These are phyloP conservation scores for Flagelloscypha sp. DNA, from an alignment of 768 basidiomycete species.

Conservation along the genomic window DNA sequence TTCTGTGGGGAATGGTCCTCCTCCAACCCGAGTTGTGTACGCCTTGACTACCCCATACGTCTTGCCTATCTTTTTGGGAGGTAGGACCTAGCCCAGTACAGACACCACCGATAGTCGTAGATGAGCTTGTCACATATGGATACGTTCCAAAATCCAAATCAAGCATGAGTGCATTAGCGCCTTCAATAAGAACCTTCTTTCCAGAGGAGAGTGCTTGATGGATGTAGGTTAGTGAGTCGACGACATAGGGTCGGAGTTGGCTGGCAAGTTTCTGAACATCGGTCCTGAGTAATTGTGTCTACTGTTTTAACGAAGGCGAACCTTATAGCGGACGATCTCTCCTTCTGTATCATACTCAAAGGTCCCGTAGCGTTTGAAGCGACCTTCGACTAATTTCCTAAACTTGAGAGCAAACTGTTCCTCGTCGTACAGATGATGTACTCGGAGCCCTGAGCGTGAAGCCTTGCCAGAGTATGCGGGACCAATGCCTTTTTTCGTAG, in stretches of 20 bases:
- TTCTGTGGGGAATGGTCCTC: conserved; percentile 96
- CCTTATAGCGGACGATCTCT: conserved; percentile 91
- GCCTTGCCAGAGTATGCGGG: conserved; percentile 98
- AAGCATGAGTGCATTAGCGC: conserved; percentile 97
- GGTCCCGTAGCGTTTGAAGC: conserved; percentile 95
- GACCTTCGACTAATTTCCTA: conserved; percentile 89
- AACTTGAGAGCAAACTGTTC: conserved; percentile 85
- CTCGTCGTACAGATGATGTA: conserved; percentile 92
- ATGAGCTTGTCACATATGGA: conserved; percentile 93
- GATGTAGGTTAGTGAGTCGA: conserved; percentile 81
- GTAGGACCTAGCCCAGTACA: conserved; percentile 97
- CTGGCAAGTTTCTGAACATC: conserved; percentile 68
- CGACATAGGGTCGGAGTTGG: conserved; percentile 77
- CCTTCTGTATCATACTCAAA: conserved; percentile 99
- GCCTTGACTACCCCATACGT: conserved; percentile 94
- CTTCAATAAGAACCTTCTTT: conserved; percentile 88
- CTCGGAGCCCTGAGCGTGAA: conserved; percentile 88
- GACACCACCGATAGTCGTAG: conserved; percentile 90
- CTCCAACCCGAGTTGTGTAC: conserved; percentile 97
- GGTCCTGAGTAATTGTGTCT: not conserved
- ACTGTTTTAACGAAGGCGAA: conserved; percentile 17
- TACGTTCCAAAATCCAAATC: conserved; percentile 98
- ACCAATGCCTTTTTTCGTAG: conserved; percentile 96
- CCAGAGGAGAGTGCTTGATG: conserved; percentile 68
- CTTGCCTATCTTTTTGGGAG: conserved; percentile 80